Base-by-base conservation (phyloP, 345 rosid species). In the Alliaria petiolata region DNA sequence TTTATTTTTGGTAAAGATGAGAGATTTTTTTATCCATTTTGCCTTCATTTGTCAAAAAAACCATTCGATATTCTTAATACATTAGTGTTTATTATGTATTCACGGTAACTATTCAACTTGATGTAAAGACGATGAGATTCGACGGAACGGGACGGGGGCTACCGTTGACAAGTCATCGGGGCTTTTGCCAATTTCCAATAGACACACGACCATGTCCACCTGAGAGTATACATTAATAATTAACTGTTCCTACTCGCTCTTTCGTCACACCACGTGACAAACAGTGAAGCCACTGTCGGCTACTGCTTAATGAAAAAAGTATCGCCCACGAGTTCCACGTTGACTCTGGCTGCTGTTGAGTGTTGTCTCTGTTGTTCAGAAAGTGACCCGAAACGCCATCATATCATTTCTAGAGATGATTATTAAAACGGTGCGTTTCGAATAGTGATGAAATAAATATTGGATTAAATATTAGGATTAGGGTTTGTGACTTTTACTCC, bases 191-290 rank as follows among this genome's bases (percentile, higher is more conserved):
- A 36, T 49, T 45, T 26, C 71, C 58, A 51, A 45, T 56, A 26
- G 64, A 55, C 70, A 64, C 65, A 55, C 70, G 76, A 72, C 71
- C 17, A 26, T 64, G 65, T 72, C 76, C 38, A 55, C 57, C 64
- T 25, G 46, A 60, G 75, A 61, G 61, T 70, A 70, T n/a, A 25
- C 3, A 35, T 14, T 45, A 47, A 19, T 13, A 4, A 28, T 52
- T 52, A 52, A 44, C 7, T 4, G 25, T 8, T 14, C 20, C 16
- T 14, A 50, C 61, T 61, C 44, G 68, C 61, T 61, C 10, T 49
- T 35, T 61, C 20, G 25, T 5, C 26, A 50, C 16, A 50, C 25
- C 62, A 71, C 55, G 76, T 53, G 57, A 17, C 10, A 45, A 64
- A 25, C 55, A 5, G 17, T 15, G 49, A 63, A 22, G 11, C 64